Percentiles rank a stretch among this genome's conserved stretches.
Conservation (phyloP, 140 eudicot genomes). For the Cichorium intybus region DNA sequence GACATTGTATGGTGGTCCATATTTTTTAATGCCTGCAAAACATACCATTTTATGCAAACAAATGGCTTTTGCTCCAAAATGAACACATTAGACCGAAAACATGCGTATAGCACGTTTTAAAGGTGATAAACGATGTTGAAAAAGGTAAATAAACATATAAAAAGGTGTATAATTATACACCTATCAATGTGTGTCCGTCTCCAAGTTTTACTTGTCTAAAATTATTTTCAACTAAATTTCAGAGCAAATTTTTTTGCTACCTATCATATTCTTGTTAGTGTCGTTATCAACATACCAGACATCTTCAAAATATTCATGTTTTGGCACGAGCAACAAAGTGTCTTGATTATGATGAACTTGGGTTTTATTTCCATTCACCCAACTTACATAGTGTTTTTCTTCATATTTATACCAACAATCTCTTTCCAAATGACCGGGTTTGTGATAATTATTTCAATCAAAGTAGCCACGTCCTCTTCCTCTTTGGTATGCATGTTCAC, state of each 20-base stretch:
- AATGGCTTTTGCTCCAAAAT: no score
- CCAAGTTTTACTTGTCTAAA: neutral
- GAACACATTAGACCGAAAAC: no score
- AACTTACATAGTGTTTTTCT: neutral
- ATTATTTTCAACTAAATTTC: neutral
- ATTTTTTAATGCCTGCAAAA: no score
- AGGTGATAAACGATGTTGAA: no score
- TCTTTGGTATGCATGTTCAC: neutral
- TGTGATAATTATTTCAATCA: neutral
- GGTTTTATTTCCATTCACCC: neutral
- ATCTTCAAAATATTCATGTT: neutral
- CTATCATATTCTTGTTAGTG: conserved; percentile 3
- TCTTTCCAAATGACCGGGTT: neutral
- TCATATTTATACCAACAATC: neutral
- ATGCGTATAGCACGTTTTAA: no score
- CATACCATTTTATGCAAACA: no score
- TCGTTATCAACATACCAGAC: neutral
- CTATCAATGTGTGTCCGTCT: no score
- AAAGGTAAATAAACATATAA: no score
- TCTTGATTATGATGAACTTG: neutral
- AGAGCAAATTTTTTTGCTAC: neutral
- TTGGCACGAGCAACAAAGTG: neutral
- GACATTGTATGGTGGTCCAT: no score
- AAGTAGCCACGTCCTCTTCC: neutral
- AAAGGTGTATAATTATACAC: no score